These are phyloP conservation scores for Yamadazyma sp. DNA, from an alignment of 805 yeast species.

Conservation along the genomic window DNA sequence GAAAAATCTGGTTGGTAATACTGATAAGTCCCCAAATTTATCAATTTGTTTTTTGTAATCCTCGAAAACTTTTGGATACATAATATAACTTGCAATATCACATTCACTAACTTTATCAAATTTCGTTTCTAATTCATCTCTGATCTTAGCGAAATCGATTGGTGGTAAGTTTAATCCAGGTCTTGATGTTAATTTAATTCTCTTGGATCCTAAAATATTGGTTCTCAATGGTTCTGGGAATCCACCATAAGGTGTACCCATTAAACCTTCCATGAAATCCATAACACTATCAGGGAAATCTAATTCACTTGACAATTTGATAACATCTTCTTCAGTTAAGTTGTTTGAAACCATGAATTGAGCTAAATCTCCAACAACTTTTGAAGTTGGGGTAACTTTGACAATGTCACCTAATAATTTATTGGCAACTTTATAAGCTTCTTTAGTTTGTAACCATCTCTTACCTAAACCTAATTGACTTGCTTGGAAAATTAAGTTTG, in stretches of 20 bases:
- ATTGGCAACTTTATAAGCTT: constrained; percentile 90
- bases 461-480: constrained; percentile 97
- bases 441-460: constrained; percentile 95
- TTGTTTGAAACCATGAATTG: constrained; percentile 98
- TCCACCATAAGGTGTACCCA: constrained; percentile 99
- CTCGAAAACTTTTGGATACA: constrained; percentile 98
- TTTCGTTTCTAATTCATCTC: constrained; percentile 69
- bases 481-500: constrained; percentile 97
- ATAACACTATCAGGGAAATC: constrained; percentile 99
- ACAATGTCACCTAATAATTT: constrained; percentile 91
- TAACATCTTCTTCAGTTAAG: constrained; percentile 79
- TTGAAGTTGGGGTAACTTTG: constrained; percentile 99
- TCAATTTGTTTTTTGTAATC: constrained; percentile 71
- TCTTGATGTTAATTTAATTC: constrained; percentile 82
- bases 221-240: constrained; percentile 99
- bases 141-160: constrained; percentile 68
- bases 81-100: constrained; percentile 92
- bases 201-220: constrained; percentile 84
- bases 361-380: constrained; percentile 99
- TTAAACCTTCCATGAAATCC: constrained; percentile 98
- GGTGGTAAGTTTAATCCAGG: constrained; percentile 93
- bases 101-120: constrained; percentile 75
- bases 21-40: constrained; percentile 87
- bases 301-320: constrained; percentile 79
- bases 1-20: constrained; percentile 89